Percentiles rank a stretch among this genome's conserved stretches.
These are phyloP conservation scores for Suillus subaureus DNA, from an alignment of 768 basidiomycete species.

Conservation along the genomic window DNA sequence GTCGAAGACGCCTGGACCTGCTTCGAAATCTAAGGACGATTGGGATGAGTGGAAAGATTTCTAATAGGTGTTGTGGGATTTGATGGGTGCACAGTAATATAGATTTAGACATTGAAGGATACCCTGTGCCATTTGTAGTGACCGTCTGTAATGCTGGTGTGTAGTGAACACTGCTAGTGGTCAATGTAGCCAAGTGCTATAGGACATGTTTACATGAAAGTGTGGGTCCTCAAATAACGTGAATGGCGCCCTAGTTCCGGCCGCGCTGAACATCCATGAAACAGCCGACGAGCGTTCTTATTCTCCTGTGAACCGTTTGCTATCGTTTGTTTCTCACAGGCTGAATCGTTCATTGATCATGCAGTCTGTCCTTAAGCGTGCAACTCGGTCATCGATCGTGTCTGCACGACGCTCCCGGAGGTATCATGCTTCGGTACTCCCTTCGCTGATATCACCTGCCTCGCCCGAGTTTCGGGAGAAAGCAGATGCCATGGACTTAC, in stretches of 20 bases:
- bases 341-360: constrained; percentile 8
- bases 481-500: constrained; percentile 65
- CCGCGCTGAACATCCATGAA: constrained; percentile 1
- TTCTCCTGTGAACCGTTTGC: background rate
- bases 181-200: background rate
- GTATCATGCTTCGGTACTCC: constrained; percentile 76
- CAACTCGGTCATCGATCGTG: constrained; percentile 3
- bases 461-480: constrained; percentile 74
- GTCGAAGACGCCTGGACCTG: constrained; percentile 20
- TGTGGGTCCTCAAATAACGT: constrained; percentile 1
- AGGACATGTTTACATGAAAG: background rate
- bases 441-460: constrained; percentile 66
- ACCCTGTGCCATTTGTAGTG: background rate
- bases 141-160: background rate
- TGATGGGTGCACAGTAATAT: background rate
- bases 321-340: background rate
- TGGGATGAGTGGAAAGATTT: constrained; percentile 89
- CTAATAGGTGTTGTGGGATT: constrained; percentile 35
- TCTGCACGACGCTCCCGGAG: constrained; percentile 25
- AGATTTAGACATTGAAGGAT: background rate
- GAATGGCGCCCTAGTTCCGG: constrained; percentile 2
- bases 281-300: background rate
- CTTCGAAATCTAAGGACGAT: constrained; percentile 44
- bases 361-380: constrained; percentile 20
- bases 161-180: background rate